phyloP scores from a whole-genome alignment of 2,329 filamentous ascomycete genomes.

The Scedosporium minutisporum region DNA sequence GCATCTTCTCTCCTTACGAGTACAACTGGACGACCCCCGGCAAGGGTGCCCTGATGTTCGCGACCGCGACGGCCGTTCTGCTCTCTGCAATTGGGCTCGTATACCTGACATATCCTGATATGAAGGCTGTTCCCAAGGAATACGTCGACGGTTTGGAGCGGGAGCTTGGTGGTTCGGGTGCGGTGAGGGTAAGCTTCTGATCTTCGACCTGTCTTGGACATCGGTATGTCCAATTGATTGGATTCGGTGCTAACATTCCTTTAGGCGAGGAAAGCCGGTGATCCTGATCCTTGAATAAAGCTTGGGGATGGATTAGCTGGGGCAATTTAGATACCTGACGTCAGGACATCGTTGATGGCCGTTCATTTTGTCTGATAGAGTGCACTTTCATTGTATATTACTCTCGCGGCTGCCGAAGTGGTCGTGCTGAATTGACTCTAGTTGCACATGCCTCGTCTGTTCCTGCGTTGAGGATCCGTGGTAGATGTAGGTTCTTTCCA shows the following conservation, averaged over 20 bases:
- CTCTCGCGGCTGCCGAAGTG: neutral
- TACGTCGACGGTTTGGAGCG: constrained; percentile 64
- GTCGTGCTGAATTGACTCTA: neutral
- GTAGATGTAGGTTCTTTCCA: neutral
- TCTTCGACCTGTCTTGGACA: neutral
- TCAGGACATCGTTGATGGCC: neutral
- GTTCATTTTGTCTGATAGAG: constrained; percentile 4
- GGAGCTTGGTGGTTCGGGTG: constrained; percentile 63
- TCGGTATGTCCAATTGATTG: neutral
- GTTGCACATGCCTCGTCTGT: neutral
- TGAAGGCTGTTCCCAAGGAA: constrained; percentile 56
- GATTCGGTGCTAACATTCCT: constrained; percentile 13
- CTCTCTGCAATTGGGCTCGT: constrained; percentile 59
- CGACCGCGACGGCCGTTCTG: constrained; percentile 54
- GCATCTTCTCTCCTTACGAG: constrained; percentile 79
- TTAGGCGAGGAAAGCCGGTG: constrained; percentile 45
- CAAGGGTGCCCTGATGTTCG: constrained; percentile 60
- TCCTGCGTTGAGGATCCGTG: neutral
- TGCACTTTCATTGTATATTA: constrained; percentile 2
- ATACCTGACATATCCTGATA: constrained; percentile 62
- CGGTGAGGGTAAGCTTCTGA: constrained; percentile 48
- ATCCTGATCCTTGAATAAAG: constrained; percentile 36
- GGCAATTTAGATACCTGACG: constrained; percentile 2
- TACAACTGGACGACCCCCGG: constrained; percentile 73
- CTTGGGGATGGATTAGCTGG: neutral